Base-by-base conservation (phyloP, 2,329 filamentous ascomycete genomes). In the Sphaerostilbella broomeana region DNA sequence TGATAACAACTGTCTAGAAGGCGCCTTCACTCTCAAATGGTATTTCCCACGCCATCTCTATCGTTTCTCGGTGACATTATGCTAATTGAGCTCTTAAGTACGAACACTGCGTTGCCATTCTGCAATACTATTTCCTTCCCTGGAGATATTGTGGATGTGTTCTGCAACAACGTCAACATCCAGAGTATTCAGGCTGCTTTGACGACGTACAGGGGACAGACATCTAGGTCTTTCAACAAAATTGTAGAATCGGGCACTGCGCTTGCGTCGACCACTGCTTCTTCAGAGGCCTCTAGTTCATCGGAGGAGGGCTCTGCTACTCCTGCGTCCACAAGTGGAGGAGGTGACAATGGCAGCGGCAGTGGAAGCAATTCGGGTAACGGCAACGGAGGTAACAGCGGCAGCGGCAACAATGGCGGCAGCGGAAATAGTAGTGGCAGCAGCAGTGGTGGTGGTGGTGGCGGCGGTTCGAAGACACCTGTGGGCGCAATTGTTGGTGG, bases 91-190 rank as follows among this genome's bases (percentile, higher is more conserved):
- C 35, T 19, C 16, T 26, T 24, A 50, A 71, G 67, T 45, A 66
- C 67, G 18, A 53, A 54, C 10, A 44, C 49, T 0, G 43, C 34
- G 2, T 46, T 47, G 2, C 63, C 62, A 1, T 72, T 57, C 46
- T 73, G 70, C 55, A 67, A 66, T 40, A 72, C 68, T 3, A 54
- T 69, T 19, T 59, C 58, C 1, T 70, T 69, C 48, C 51, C 57
- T 3, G 57, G 55, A 13, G 59, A 60, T 12, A 57, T 71, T 33
- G 53, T 53, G 17, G 69, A 71, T 47, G 73, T 62, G 47, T 69
- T 60, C 52, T 73, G 70, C 51, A 59, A 58, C 42, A 51, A 54
- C 8, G 38, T 54, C 16, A 51, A 47, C 34, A 50, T 58, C 29
- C 60, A 59, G 4, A 60, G 54, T 4, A 46, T 55, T 4, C 60